Evolutionary conservation across 1,284 basidiomycete species (phyloP), one percentile per base, ranked within the genome.

Genomic region (Naganishia liquefaciens): DNA sequence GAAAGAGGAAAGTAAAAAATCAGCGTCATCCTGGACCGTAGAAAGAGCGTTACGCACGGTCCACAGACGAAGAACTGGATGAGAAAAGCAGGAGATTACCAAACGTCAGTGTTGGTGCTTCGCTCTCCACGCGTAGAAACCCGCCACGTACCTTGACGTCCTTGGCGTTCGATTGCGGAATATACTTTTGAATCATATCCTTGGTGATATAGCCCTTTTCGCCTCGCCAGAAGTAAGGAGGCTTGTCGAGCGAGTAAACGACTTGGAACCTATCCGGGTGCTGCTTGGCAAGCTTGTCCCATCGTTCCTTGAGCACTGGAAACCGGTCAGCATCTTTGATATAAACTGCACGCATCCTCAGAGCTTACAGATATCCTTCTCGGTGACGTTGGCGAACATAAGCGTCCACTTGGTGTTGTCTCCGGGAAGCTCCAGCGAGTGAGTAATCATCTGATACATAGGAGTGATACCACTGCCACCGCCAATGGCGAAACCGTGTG

Each of bases 381-480:
- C 78, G 82, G 88, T 87, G 76, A 97, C 93, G 80, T 99, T 99
- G 71, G 96, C 95, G 80, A 98, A 99, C 77, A 99, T 91, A 71
- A 99, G 85, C 68, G 82, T 85, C 72, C 93, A 80, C 76, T 94
- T 93, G 70, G 96, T 98, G 82, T 89, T 93, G 86, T 99, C 97
- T 71, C 89, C 86, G 1, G 82, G 73, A n/a, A 78, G 54, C 43
- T 68, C 60, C 62, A 94, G 84, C 5, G 90, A 88, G 77, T 93
- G 85, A 54, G 81, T 82, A 66, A 93, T 77, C 71, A 94, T 73
- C 72, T 83, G 82, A 71, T 79, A 82, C 73, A 82, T 80, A 27
- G 82, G 82, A 17, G 82, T 83, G 66, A 75, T 73, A 68, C 80
- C 80, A 58, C 75, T 76, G 37, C 80, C 80, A 49, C 95, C 95